Base-by-base conservation (phyloP, 2,329 filamentous ascomycete genomes). In the Meredithiella fracta region DNA sequence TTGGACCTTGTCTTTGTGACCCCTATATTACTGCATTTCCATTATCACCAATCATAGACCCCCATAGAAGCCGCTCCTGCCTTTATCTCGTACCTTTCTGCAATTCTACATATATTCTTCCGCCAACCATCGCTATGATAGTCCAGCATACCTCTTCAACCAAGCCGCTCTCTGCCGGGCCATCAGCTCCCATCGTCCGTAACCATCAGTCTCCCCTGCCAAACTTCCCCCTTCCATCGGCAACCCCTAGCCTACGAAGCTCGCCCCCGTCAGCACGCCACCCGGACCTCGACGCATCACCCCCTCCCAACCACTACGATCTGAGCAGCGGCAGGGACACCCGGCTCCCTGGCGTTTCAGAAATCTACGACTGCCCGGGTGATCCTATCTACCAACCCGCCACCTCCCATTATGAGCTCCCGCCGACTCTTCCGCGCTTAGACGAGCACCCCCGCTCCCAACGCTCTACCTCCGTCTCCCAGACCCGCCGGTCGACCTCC, bases 331-430 rank as follows among this genome's bases (percentile, higher is more conserved):
- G 29, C 29, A 34, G 29, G 11, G 29, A 34, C 29, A 34, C 17
- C n/a, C 44, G 44, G 15, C 29, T 58, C 20, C 56, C 56, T 9
- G 54, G 56, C 22, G 25, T 58, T 17, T 52, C 54, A 6, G 47
- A 58, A 23, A 31, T 58, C 9, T 58, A 52, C 29, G 47, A 58
- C 25, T 34, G 11, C 22, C 49, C 51, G 38, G 52, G 54, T 15
- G 54, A 51, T 14, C 47, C 56, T 8, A 54, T 54, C 38, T 40
- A 51, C 26, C 14, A 22, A 15, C 37, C 38, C 6, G 31, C 56
- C 7, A 40, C 23, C 6, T 37, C 53, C 3, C 20, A 49, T 20
- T 51, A 47, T 40, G 56, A 57, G 29, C 51, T 54, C 3, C 56
- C 56, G 15, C 47, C 56, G 14, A 38, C 52, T 4, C 47, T 58